Conservation (phyloP, 306 rosid species). For the Benincasa hispida region DNA sequence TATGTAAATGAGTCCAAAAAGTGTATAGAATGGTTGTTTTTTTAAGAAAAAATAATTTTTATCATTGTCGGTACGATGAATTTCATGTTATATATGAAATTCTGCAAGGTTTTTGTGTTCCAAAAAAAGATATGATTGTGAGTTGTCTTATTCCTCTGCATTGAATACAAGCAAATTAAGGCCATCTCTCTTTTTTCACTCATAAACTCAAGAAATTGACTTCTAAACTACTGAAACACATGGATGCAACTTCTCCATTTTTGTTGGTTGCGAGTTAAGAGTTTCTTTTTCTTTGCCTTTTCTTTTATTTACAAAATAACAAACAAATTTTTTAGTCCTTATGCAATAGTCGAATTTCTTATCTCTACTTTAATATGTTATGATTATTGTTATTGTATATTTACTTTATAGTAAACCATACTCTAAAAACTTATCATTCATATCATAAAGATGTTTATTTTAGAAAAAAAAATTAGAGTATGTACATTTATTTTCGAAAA, state of each 20-base stretch:
- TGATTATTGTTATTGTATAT: too few species aligned
- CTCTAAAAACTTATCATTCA: too few species aligned
- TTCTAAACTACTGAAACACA: neutral
- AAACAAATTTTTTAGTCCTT: too few species aligned
- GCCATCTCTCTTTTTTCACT: neutral
- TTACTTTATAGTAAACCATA: too few species aligned
- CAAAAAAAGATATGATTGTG: neutral
- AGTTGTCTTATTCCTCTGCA: neutral
- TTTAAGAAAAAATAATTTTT: neutral
- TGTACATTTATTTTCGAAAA: too few species aligned
- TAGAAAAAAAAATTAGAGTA: too few species aligned
- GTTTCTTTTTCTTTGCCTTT: neutral
- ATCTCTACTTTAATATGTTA: neutral
- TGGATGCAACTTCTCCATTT: neutral
- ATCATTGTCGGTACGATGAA: neutral
- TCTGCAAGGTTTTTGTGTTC: neutral
- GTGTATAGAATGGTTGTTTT: neutral
- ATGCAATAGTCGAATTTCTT: too few species aligned
- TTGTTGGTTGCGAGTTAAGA: neutral
- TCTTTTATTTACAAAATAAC: neutral
- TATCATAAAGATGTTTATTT: too few species aligned
- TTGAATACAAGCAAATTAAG: neutral
- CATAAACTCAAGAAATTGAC: neutral
- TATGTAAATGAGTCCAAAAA: neutral
- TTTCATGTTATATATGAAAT: neutral